phyloP scores from a whole-genome alignment of 2,329 filamentous ascomycete species.

The Metarhizium humberi region DNA sequence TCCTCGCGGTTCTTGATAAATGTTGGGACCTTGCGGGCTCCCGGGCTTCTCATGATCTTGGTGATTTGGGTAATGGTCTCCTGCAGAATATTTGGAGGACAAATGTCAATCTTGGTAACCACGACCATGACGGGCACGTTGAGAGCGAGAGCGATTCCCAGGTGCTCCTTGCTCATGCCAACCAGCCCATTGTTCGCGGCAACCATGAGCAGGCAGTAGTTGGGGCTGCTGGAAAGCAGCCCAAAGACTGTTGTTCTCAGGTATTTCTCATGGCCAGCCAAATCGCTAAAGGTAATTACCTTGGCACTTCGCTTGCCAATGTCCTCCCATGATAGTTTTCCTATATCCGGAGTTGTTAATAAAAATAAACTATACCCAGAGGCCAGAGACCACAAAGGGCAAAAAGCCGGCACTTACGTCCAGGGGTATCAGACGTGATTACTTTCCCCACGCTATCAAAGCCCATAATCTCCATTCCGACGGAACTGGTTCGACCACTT shows the following conservation, averaged over 20 bases:
- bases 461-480: slow-evolving; percentile 98
- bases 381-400: background rate
- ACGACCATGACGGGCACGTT: slow-evolving; percentile 98
- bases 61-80: slow-evolving; percentile 88
- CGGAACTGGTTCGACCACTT: slow-evolving; percentile 87
- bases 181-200: slow-evolving; percentile 95
- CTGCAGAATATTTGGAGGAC: slow-evolving; percentile 87
- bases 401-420: slow-evolving; percentile 48
- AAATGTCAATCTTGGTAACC: slow-evolving; percentile 97
- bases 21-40: slow-evolving; percentile 88
- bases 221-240: slow-evolving; percentile 84
- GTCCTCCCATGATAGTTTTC: slow-evolving; percentile 85
- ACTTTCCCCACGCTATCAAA: slow-evolving; percentile 84
- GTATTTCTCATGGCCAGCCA: slow-evolving; percentile 93
- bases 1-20: slow-evolving; percentile 89
- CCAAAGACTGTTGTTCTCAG: slow-evolving; percentile 94
- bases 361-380: background rate
- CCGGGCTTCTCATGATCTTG: slow-evolving; percentile 87
- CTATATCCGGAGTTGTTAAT: slow-evolving; percentile 15
- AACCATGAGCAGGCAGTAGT: slow-evolving; percentile 97
- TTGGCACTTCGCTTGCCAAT: slow-evolving; percentile 92
- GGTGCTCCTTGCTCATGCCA: slow-evolving; percentile 96
- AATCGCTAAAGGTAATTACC: slow-evolving; percentile 91
- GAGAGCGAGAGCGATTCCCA: slow-evolving; percentile 86
- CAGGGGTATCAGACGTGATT: slow-evolving; percentile 71